Evolutionary conservation across 148 eudicot species (phyloP).

Genomic region (Amaranthus hypochondriacus): DNA sequence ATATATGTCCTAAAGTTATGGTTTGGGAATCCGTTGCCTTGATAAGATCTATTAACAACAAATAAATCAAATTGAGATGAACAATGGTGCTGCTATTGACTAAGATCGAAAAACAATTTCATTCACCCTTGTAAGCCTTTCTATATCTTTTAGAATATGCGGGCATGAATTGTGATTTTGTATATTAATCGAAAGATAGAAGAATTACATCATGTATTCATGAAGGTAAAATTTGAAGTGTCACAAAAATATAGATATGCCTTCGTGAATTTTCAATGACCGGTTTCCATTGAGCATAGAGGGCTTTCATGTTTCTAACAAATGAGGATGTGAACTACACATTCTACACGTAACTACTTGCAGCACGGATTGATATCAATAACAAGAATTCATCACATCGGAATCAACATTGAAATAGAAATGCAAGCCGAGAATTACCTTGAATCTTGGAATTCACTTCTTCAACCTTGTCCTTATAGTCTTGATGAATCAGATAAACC

Average conservation of each 20-base stretch:
- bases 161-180: not conserved
- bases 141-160: not conserved
- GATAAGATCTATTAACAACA: not conserved
- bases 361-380: slow-evolving; percentile 2
- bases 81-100: not conserved
- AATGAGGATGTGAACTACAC: not conserved
- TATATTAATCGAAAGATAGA: not conserved
- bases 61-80: not conserved
- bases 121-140: not conserved
- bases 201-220: not conserved
- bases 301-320: not conserved
- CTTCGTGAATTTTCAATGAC: not conserved
- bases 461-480: slow-evolving; percentile 60
- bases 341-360: not conserved
- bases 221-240: not conserved
- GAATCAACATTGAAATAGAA: not conserved
- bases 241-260: not conserved
- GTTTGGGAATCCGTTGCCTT: not conserved
- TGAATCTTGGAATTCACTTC: slow-evolving; percentile 68
- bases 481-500: slow-evolving; percentile 82
- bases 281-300: not conserved
- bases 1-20: not conserved
- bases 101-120: not conserved
- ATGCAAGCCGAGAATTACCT: slow-evolving; percentile 37
- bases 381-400: not conserved